Conservation (phyloP, 2,329 filamentous ascomycete genomes). For the Clarireedia paspali region DNA sequence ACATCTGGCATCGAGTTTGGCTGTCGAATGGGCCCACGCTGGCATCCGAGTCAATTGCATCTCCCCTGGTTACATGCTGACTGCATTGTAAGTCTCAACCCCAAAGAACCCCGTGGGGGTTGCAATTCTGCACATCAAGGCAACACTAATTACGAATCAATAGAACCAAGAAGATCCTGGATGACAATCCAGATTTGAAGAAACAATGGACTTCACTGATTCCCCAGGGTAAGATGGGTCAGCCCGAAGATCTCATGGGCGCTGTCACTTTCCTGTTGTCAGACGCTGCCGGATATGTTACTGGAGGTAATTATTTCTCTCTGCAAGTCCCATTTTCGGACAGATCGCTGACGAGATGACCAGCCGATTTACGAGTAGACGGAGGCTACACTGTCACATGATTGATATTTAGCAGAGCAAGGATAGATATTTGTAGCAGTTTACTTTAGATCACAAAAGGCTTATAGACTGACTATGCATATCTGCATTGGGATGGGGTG, state of each 20-base stretch:
- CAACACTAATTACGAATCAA: conserved; percentile 5
- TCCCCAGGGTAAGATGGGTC: conserved; percentile 88
- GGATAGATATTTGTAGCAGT: neutral
- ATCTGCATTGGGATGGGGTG: neutral
- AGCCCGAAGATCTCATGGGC: conserved; percentile 87
- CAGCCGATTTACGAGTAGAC: conserved; percentile 12
- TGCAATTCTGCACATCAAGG: neutral
- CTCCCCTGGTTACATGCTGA: conserved; percentile 93
- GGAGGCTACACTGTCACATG: conserved; percentile 14
- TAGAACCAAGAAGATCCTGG: conserved; percentile 88
- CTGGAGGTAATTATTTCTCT: conserved; percentile 32
- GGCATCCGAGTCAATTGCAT: conserved; percentile 94
- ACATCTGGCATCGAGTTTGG: conserved; percentile 78
- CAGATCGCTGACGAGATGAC: neutral
- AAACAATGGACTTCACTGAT: conserved; percentile 88
- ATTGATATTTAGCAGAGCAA: neutral
- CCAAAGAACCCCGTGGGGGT: conserved; percentile 3
- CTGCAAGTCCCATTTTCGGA: neutral
- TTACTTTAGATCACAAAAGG: neutral
- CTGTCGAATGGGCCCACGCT: conserved; percentile 86
- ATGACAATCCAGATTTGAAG: conserved; percentile 85
- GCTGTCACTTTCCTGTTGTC: conserved; percentile 66
- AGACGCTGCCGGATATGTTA: conserved; percentile 52
- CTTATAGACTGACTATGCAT: neutral
- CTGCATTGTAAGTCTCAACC: conserved; percentile 62